Conservation (phyloP, 345 rosid genomes). For the Salix dunnii region DNA sequence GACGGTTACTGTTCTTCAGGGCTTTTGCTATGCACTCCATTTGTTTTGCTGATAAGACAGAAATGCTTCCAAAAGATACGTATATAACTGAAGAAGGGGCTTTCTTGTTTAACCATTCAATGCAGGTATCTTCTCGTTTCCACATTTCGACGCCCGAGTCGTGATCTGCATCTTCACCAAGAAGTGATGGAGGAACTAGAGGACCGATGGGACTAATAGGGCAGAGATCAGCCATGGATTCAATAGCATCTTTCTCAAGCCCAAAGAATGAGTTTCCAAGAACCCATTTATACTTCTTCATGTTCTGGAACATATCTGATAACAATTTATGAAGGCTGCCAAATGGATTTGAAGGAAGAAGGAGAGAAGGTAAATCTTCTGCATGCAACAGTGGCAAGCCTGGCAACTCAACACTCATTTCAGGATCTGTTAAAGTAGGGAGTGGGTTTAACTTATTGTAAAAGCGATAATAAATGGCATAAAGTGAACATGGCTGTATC, state of each 20-base stretch:
- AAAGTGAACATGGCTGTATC: conserved; percentile 53
- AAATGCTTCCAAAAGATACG: conserved; percentile 49
- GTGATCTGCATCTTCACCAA: conserved; percentile 22
- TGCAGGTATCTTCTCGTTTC: conserved; percentile 39
- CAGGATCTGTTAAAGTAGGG: conserved; percentile 30
- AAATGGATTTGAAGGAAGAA: conserved; percentile 37
- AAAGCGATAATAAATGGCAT: conserved; percentile 38
- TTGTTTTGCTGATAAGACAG: conserved; percentile 22
- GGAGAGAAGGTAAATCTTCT: conserved; percentile 48
- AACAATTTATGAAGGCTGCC: conserved; percentile 20
- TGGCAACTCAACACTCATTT: conserved; percentile 28
- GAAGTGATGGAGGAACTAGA: conserved; percentile 40
- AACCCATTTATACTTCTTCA: conserved; percentile 38
- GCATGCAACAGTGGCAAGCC: conserved; percentile 37
- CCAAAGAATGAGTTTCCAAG: conserved; percentile 44
- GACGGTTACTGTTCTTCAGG: conserved; percentile 21
- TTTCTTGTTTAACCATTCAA: conserved; percentile 42
- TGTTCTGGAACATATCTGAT: conserved; percentile 19
- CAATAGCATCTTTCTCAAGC: conserved; percentile 41
- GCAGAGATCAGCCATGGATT: conserved; percentile 35
- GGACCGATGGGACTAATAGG: conserved; percentile 48
- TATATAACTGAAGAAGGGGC: conserved; percentile 35
- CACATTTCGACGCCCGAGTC: conserved; percentile 34
- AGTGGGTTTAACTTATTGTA: conserved; percentile 31
- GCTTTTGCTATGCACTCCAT: conserved; percentile 40